Base-by-base conservation (phyloP, 2,329 filamentous ascomycete genomes). In the Epichloe festucae region DNA sequence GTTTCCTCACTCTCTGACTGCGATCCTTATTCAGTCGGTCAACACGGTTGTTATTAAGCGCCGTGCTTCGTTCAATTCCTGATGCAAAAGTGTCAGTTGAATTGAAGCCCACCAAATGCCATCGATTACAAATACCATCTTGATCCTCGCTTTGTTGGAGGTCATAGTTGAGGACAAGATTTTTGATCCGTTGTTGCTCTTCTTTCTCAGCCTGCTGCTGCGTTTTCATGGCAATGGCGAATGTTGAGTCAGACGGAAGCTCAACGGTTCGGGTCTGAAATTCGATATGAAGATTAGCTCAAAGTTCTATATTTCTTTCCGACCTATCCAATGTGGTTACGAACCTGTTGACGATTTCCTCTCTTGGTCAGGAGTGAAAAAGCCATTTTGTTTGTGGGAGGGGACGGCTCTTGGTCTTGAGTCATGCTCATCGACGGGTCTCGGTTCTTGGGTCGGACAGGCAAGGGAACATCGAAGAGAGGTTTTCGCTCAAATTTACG, bases 121-220 rank as follows among this genome's bases (percentile, higher is more conserved):
- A 35, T 10, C 41, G 19, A 40, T 40, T 41, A 14, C 11, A 40
- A 48, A 81, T 78, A 94, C 89, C 84, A 73, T 93, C 87, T 62
- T 76, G 71, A 57, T 89, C 84, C 63, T 94, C 87, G 59, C 74
- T 84, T 62, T 94, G 89, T 49, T 88, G 83, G 64, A 95, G 81
- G 70, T 98, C 93, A 64, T 96, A 95, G 68, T 96, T 97, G 59
- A 98, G 75, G 50, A 98, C 93, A 45, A 98, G 76, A 62, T 89
- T 95, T 73, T 98, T 98, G 79, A 98, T 98, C 56, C 93, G 87
- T 67, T 96, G 89, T 67, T 98, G 91, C 67, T 98, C 94, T 64
- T 95, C 93, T 50, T 86, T 85, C 65, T 97, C 91, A 3, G 89
- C 91, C 69, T 94, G 87, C 65, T 96, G 90, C 70, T 97, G 90